Evolutionary conservation across 176 grass and related monocot genomes (phyloP), one percentile per base, ranked within the genome.

Genomic region (Phyllostachys edulis): DNA sequence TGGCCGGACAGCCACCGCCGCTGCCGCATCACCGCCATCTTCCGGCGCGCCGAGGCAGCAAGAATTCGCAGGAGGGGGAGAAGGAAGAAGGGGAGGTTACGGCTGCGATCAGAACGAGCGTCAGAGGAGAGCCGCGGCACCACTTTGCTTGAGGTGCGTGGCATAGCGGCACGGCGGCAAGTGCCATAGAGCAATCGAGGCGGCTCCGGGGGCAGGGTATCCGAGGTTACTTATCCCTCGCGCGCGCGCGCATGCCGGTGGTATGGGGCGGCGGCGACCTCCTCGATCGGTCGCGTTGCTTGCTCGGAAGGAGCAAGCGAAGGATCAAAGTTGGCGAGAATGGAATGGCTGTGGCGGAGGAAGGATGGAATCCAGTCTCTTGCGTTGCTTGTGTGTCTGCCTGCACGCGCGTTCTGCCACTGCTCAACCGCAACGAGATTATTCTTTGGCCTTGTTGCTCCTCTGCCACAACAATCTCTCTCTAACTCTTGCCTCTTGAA

Each of bases 351-450:
- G 45, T 69, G 29, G 76, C 18, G 3, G 82, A 49, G 42, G 44
- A 51, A 83, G 88, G 74, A 67, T 86, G 84, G 84, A 86, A 90
- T 90, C 88, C 38, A 66, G 80, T 90, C 79, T 82, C 84, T 90
- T 90, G 83, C 88, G 36, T 90, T 78, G 72, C 88, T 4, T 9
- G 21, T 17, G 2, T 29, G 16, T 47, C 9, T 40, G 10, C 6
- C 10, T 2, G 18, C 45, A 23, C 27, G 6, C 29, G 14, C 27
- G 12, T 20, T 55, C 34, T 6, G 38, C 12, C 55, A 27, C 75
- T 6, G 6, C 10, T 34, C 8, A n/a, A 23, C 20, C 50, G 16
- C 16, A 6, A 52, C 50, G 17, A 18, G 2, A 56, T n/a, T 56
- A 21, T 47, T 75, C 8, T 18, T 34, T 6, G 13, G 68, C 4